Evolutionary conservation across 2,329 filamentous ascomycete species (phyloP), one percentile per base, ranked within the genome.

Genomic region (Penicillium paneum): DNA sequence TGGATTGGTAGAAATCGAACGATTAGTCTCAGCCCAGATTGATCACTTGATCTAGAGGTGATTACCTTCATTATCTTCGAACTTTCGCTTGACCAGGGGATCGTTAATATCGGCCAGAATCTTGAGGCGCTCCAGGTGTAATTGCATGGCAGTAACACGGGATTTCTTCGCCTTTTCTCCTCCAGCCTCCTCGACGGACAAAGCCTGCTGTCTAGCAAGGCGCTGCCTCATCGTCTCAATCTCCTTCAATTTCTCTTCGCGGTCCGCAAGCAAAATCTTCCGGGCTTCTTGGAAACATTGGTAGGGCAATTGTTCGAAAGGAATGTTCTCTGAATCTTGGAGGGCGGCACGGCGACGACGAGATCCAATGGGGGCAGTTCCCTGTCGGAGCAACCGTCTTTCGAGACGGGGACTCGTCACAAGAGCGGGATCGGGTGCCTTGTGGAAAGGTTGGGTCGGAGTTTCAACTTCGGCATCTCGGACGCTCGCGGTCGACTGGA

Each of bases 271-370:
- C 52, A 99, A 79, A 45, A 97, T 76, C 71, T 91, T 90, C 59
- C 92, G 85, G 38, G 94, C 94, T 77, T 97, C 92, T 76, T 99
- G 94, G 78, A 97, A 99, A 75, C 90, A 94, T 81, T 97, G 93
- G 77, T 95, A 99, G 17, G 94, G 94, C 63, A 99, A 79, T 71
- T 93, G 89, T 78, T 96, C 91, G 70, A 99, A 97, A 26, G 92
- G 91, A 46, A 96, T 78, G 66, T 87, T 82, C 58, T 81, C 60
- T 78, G 82, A 65, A 78, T 83, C 67, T 81, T 77, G 84, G 57
- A 92, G 73, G 28, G 89, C 89, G 28, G 85, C 83, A 70, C 93
- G 87, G 59, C 92, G 87, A 79, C 92, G 85, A 64, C 92, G 86
- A 42, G 91, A 96, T 47, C 92, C 92, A 65, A 96, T 79, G 49